phyloP scores from a whole-genome alignment of 371 early-diverging fungal species.

The Mortierella sp. region DNA sequence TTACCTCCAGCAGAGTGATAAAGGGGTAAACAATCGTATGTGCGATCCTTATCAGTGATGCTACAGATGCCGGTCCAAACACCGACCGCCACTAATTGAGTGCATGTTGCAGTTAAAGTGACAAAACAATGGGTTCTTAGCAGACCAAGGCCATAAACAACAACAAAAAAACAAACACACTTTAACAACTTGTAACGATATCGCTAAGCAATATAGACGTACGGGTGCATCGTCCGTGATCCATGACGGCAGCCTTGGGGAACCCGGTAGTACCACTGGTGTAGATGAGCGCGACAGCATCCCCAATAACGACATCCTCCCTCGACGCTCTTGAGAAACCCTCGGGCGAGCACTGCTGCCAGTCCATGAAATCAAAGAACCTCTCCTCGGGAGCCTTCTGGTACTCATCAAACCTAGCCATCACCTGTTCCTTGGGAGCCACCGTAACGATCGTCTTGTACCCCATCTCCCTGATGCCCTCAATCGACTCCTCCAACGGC shows the following conservation, averaged over 20 bases:
- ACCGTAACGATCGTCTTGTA: slow-evolving; percentile 29
- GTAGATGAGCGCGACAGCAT: slow-evolving; percentile 40
- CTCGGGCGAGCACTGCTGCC: slow-evolving; percentile 17
- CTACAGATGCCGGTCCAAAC: slow-evolving; percentile 10
- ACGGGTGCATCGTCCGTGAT: slow-evolving; percentile 48
- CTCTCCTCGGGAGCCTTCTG: slow-evolving; percentile 5
- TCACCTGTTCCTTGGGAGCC: slow-evolving; percentile 36
- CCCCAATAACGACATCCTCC: slow-evolving; percentile 15
- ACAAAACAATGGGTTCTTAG: not conserved
- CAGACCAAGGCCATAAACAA: not conserved
- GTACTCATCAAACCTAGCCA: slow-evolving; percentile 17
- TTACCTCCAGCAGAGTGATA: slow-evolving; percentile 55
- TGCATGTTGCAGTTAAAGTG: not conserved
- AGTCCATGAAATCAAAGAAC: slow-evolving; percentile 35
- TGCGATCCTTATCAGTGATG: slow-evolving; percentile 15
- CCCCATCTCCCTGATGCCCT: slow-evolving; percentile 34
- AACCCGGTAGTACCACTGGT: slow-evolving; percentile 51
- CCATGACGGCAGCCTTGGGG: slow-evolving; percentile 53
- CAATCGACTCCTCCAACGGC: slow-evolving; percentile 24
- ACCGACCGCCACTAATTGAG: slow-evolving; percentile 16
- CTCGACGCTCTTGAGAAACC: slow-evolving; percentile 28
- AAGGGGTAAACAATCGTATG: slow-evolving; percentile 36
- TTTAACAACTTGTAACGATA: too few species aligned
- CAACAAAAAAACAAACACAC: not conserved
- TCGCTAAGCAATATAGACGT: too few species aligned